phyloP scores from a whole-genome alignment of 352 stramenopile genomes.

The Discostella stelligera region DNA sequence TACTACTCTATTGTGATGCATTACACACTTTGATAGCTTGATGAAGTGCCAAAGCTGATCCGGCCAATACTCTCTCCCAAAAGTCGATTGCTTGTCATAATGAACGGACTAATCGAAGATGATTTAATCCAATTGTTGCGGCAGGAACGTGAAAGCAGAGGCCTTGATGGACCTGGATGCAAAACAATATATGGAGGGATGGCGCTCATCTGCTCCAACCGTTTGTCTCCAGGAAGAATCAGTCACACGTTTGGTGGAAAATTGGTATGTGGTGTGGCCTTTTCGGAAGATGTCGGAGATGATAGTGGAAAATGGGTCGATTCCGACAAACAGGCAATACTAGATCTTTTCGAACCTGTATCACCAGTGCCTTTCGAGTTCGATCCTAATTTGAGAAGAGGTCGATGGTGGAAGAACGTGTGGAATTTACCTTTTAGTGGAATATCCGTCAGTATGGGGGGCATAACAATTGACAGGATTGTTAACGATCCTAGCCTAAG shows the following conservation, averaged over 20 bases:
- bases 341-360: constrained; percentile 57
- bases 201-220: constrained; percentile 77
- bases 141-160: constrained; percentile 15
- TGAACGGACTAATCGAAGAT: constrained; percentile 81
- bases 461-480: constrained; percentile 79
- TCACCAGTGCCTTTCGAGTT: constrained; percentile 56
- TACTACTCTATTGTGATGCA: background rate
- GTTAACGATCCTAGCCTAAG: constrained; percentile 67
- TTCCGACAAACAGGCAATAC: constrained; percentile 51
- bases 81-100: constrained; percentile 69
- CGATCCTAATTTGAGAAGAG: constrained; percentile 59
- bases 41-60: constrained; percentile 60
- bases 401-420: constrained; percentile 77
- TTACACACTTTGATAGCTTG: constrained; percentile 25
- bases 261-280: constrained; percentile 60
- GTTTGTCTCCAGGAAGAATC: constrained; percentile 58
- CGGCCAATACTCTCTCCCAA: constrained; percentile 55
- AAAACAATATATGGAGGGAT: constrained; percentile 78
- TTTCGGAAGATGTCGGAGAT: constrained; percentile 31
- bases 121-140: constrained; percentile 62
- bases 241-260: constrained; percentile 71
- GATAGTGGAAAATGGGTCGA: constrained; percentile 38
- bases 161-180: constrained; percentile 53
- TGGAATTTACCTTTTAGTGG: constrained; percentile 83
- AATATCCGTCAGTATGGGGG: constrained; percentile 78